Evolutionary conservation across 805 yeast genomes (phyloP).

Genomic region (Starmerella potacharoeniae): DNA sequence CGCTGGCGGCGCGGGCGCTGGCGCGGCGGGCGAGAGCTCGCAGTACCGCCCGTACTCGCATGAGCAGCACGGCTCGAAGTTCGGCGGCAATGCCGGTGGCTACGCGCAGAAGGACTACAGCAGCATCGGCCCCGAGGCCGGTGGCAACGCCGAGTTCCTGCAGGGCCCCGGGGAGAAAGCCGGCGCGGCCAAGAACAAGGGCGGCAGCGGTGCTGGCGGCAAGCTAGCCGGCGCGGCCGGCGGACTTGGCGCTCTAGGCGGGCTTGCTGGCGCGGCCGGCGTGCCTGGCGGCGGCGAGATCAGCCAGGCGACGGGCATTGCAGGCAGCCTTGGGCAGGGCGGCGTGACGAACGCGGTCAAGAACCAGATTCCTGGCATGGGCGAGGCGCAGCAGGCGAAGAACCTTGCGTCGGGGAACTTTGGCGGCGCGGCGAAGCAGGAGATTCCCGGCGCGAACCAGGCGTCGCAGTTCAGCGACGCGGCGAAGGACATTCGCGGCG

Average conservation of each 20-base stretch:
- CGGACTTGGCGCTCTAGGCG: conserved; percentile 8
- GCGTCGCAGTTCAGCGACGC: conserved; percentile 5
- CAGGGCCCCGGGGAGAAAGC: background rate
- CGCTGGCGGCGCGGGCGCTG: conserved; percentile 3
- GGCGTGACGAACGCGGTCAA: conserved; percentile 5
- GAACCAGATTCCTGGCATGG: conserved; percentile 10
- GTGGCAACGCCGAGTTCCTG: background rate
- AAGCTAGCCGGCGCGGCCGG: conserved; percentile 10
- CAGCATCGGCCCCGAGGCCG: background rate
- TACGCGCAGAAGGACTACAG: conserved; percentile 13
- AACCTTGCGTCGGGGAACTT: conserved; percentile 6
- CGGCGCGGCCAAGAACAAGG: background rate
- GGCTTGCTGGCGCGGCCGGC: conserved; percentile 12
- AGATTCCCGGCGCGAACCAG: conserved; percentile 13
- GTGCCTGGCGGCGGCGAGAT: conserved; percentile 10
- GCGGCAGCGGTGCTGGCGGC: background rate
- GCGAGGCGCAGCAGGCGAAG: conserved; percentile 7
- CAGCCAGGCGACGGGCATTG: background rate
- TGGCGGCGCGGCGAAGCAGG: conserved; percentile 11
- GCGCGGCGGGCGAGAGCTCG: background rate
- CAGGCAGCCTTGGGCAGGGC: background rate
- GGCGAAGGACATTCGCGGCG: conserved; percentile 8
- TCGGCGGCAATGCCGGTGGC: background rate
- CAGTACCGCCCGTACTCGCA: conserved; percentile 1
- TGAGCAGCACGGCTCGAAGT: background rate